Percentiles rank a stretch among this genome's conserved stretches.
phyloP scores from a whole-genome alignment of 179 eudicot species.

The Silene coronaria region DNA sequence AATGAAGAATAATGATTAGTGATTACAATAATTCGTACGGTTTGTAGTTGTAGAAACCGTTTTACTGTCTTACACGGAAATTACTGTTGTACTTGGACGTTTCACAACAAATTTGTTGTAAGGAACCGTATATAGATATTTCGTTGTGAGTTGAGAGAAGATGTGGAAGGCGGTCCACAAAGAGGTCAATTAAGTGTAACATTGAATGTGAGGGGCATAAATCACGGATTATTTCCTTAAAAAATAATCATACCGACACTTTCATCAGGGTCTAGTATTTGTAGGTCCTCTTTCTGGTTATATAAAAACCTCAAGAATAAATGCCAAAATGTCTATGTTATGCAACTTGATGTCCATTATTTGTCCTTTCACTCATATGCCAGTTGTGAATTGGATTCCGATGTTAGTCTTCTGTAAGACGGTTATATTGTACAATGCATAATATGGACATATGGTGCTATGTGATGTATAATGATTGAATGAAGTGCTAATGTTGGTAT shows the following conservation, averaged over 20 bases:
- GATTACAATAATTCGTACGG: no score
- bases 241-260: constrained; percentile 28
- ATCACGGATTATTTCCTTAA: constrained; percentile 24
- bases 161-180: constrained; percentile 18
- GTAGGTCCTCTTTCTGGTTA: constrained; percentile 12
- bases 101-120: no score
- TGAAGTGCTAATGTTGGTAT: constrained; percentile 12
- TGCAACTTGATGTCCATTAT: background rate
- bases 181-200: constrained; percentile 1
- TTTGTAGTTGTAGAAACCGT: no score
- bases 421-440: no score
- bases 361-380: background rate
- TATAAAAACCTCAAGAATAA: constrained; percentile 5
- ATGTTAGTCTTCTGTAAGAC: no score
- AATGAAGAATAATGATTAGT: no score
- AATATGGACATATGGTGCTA: no score
- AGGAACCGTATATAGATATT: no score
- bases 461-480: no score
- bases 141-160: no score
- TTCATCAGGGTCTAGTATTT: background rate
- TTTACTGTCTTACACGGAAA: no score
- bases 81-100: no score
- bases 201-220: constrained; percentile 20
- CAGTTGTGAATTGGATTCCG: background rate
- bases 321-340: constrained; percentile 8